phyloP scores from a whole-genome alignment of 1,284 basidiomycete genomes.

The Boletellus deceptivus region DNA sequence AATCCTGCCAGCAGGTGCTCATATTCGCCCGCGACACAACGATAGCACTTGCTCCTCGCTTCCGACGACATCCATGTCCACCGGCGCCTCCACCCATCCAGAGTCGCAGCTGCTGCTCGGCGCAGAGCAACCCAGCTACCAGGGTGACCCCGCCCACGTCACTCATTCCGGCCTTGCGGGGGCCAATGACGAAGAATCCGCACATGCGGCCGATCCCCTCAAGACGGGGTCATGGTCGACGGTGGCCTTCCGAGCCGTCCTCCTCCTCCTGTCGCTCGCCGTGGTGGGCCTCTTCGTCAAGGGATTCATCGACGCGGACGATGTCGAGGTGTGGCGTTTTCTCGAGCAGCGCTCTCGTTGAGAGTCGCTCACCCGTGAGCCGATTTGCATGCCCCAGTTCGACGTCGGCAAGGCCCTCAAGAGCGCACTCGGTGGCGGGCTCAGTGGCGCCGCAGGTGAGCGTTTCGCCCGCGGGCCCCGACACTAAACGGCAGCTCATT shows the following conservation, averaged over 20 bases:
- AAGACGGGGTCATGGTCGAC: conserved; percentile 17
- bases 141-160: background rate
- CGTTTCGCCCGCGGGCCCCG: background rate
- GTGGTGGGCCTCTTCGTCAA: conserved; percentile 58
- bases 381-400: conserved; percentile 50
- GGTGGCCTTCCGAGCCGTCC: conserved; percentile 31
- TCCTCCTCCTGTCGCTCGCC: conserved; percentile 37
- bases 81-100: conserved; percentile 6
- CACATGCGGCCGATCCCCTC: background rate
- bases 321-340: conserved; percentile 53
- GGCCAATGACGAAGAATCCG: conserved; percentile 21
- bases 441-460: conserved; percentile 79
- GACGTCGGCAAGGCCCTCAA: conserved; percentile 73
- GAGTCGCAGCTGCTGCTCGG: conserved; percentile 26
- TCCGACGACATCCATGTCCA: conserved; percentile 23
- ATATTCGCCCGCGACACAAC: no score
- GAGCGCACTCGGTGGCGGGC: conserved; percentile 79
- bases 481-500: background rate
- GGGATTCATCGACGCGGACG: conserved; percentile 64
- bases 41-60: background rate
- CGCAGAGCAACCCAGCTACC: conserved; percentile 16
- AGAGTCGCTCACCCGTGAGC: conserved; percentile 1
- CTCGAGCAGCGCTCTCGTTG: background rate
- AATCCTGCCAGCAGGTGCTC: no score
- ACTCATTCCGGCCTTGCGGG: background rate